Base-by-base conservation (phyloP, 345 rosid species). In the Pistacia vera region DNA sequence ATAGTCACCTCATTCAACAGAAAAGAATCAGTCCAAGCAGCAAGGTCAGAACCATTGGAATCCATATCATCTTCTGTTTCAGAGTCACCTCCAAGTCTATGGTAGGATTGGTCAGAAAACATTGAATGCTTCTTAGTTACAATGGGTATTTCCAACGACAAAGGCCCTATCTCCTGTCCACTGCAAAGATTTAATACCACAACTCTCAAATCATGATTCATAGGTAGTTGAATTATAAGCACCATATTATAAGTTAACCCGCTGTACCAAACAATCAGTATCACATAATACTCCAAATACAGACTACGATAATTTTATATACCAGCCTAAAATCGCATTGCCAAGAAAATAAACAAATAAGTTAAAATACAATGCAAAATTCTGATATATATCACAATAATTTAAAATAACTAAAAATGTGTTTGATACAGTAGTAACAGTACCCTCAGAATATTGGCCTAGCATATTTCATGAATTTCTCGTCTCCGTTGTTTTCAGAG, bases 131-230 rank as follows among this genome's bases (percentile, higher is more conserved):
- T 89, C 78, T 79, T 80, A n/a, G 46, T 52, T 58, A 52, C 75
- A 6, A 49, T n/a, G 3, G 88, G 91, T 68, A 80, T 67, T 77
- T 90, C 87, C 81, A 81, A 11, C 83, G 74, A 59, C 74, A 91
- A 79, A 74, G 89, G 86, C 55, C 97, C 98, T 28, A 83, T 80
- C 79, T 93, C 93, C 82, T 86, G 83, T 74, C 97, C 98, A 79
- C 99, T 96, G 79, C 63, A 77, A 59, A 67, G n/a, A 66, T 78
- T 20, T 36, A 48, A 30, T 16, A 71, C 63, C 64, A 72, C 41
- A 55, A 63, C 25, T 65, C 38, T 58, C 54, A 66, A 18, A 51
- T 25, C 22, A 1, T 0, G n/a, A 70, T 18, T 36, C 11, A 35
- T n/a, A 18, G 61, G 35, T 2, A 4, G 25, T 55, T 35, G n/a